Conservation (phyloP, 2,329 filamentous ascomycete genomes). For the Cladosporium austrohemisphaericum region DNA sequence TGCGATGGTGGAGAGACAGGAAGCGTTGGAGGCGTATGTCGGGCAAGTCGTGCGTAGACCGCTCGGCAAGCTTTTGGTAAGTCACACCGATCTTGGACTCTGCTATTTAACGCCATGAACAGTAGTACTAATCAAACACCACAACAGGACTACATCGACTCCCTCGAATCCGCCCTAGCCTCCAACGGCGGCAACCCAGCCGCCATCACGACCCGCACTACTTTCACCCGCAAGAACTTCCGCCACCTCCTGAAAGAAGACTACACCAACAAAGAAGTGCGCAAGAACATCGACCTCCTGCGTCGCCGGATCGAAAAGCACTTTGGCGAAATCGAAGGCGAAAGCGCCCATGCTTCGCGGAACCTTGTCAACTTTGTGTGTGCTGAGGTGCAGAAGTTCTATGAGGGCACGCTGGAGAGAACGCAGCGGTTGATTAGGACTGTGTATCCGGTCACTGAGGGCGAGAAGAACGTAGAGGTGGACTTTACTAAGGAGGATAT, state of each 20-base stretch:
- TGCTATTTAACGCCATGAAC: neutral
- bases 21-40: constrained; percentile 85
- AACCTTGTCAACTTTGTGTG: constrained; percentile 58
- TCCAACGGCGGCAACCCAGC: constrained; percentile 37
- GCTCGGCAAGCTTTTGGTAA: constrained; percentile 73
- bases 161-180: constrained; percentile 69
- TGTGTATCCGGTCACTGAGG: constrained; percentile 38
- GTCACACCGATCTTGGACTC: constrained; percentile 17
- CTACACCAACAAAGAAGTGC: constrained; percentile 72
- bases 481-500: constrained; percentile 36
- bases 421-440: constrained; percentile 39
- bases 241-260: constrained; percentile 80
- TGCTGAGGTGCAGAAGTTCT: constrained; percentile 57
- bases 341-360: constrained; percentile 52
- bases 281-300: constrained; percentile 83
- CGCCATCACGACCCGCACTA: constrained; percentile 73
- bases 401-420: constrained; percentile 53
- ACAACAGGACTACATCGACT: constrained; percentile 76
- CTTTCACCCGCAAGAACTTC: constrained; percentile 76
- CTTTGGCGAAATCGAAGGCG: constrained; percentile 84
- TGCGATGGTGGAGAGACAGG: constrained; percentile 72
- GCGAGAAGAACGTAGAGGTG: constrained; percentile 43
- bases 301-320: constrained; percentile 95
- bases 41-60: constrained; percentile 84
- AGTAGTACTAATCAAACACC: neutral